Conservation (phyloP, 768 basidiomycete species). For the Neoboletus magnificus region DNA sequence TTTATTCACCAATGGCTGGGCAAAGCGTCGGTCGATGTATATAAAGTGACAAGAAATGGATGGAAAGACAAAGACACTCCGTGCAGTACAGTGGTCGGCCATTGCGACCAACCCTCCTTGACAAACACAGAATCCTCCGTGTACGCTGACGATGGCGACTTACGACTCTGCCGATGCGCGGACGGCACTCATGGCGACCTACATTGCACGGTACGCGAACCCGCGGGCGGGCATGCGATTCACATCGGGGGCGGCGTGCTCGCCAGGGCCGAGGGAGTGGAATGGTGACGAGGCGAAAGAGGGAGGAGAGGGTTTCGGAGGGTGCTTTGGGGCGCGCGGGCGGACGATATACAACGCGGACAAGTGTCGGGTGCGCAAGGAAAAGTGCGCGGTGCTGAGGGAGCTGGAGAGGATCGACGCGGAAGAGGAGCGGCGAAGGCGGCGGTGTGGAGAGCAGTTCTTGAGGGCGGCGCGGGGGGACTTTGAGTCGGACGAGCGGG, state of each 20-base stretch:
- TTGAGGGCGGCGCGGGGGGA: constrained; percentile 4
- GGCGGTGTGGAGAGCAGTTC: constrained; percentile 1
- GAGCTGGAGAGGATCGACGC: constrained; percentile 20
- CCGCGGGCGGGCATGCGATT: constrained; percentile 15
- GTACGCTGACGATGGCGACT: constrained; percentile 9
- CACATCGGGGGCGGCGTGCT: neutral
- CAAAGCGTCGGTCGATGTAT: constrained; percentile 21
- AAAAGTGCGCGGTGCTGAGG: neutral
- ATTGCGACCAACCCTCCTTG: neutral
- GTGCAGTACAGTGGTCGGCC: neutral
- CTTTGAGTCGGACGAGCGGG: neutral
- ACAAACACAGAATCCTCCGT: neutral
- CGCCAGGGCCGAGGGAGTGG: neutral
- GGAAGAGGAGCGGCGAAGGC: constrained; percentile 16
- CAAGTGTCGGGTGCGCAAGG: neutral
- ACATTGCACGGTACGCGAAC: constrained; percentile 22
- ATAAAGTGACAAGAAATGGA: constrained; percentile 17
- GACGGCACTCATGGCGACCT: constrained; percentile 30
- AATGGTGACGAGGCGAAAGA: neutral
- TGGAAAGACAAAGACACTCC: neutral
- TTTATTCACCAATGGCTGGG: constrained; percentile 12
- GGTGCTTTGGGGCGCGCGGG: constrained; percentile 16
- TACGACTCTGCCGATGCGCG: constrained; percentile 35
- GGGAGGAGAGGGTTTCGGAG: neutral
- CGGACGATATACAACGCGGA: constrained; percentile 30